Base-by-base conservation (phyloP, 73 alveolate genomes). In the Breviolum minutum region DNA sequence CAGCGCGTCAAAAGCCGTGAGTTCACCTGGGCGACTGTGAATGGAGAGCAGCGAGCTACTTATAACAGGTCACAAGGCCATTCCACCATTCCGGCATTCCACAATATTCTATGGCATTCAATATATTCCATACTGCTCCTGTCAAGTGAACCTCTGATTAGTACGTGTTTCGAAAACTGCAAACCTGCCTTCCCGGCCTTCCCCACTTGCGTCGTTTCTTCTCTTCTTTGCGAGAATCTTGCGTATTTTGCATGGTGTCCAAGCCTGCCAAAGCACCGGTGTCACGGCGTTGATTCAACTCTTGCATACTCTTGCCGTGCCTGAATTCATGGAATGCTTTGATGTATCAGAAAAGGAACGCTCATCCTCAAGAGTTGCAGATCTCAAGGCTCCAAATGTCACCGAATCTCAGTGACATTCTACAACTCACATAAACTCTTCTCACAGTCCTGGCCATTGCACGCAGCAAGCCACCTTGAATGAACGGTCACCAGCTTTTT, bases 271-370 rank as follows among this genome's bases (percentile, higher is more conserved):
- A 16, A 19, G n/a, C 14, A 24, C 54, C 10, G 17, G 54, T 17
- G 20, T 5, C 93, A 60, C 9, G n/a, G 13, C 24, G 77, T 40
- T 61, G 30, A 29, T 24, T 27, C 66, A n/a, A 12, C n/a, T 30
- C 64, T 8, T 12, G n/a, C 88, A 8, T 73, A 8, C n/a, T 16
- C 9, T 73, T 0, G 69, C 2, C 73, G 2, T 6, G 26, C 80
- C 81, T 63, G 77, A 61, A 54, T 82, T 62, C 74, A 90, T 76
- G 20, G 97, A 8, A 30, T 85, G 97, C 76, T 90, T 90, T 30
- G 97, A 90, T 8, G 97, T 61, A 17, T 90, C 97, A 60, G 96
- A 89, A 20, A 87, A 87, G 63, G 97, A 90, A 19, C 97, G 87
- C n/a, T 89, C 70, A 13, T 69, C 74, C 94, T 85, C 62, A 30